A percentile compares a stretch with the other conserved stretches of the same genome.
These are phyloP conservation scores for Epichloe glyceriae DNA, from an alignment of 2,329 filamentous ascomycete species.

Conservation along the genomic window DNA sequence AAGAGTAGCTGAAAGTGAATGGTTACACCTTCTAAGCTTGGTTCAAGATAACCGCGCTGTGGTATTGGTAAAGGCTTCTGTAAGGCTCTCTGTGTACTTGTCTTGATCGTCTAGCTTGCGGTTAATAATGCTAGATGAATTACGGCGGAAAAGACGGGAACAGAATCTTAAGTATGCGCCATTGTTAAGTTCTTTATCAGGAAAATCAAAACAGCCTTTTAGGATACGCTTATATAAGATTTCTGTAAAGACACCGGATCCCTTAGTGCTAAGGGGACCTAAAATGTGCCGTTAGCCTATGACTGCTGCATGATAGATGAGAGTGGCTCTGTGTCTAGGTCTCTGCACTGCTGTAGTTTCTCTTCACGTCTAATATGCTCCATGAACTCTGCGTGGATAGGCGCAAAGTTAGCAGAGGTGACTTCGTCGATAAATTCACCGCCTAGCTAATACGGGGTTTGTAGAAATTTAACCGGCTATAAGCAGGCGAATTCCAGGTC, in stretches of 20 bases:
- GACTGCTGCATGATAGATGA: background rate
- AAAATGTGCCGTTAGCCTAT: background rate
- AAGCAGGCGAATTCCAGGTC: constrained; percentile 21
- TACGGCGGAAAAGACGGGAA: background rate
- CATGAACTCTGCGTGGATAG: background rate
- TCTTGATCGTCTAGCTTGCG: background rate
- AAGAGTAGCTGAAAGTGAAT: background rate
- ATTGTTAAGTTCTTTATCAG: background rate
- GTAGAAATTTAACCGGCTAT: constrained; percentile 14
- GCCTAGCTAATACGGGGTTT: constrained; percentile 16
- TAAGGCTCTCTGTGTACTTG: background rate
- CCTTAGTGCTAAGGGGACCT: background rate
- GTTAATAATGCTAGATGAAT: background rate
- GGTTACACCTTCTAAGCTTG: background rate
- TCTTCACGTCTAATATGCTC: background rate
- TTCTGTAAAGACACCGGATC: background rate
- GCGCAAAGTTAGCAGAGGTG: background rate
- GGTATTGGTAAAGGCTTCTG: background rate
- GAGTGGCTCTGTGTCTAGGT: background rate
- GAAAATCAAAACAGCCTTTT: background rate
- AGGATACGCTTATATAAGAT: background rate
- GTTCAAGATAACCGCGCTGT: too few relatives aligned
- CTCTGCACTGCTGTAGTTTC: background rate
- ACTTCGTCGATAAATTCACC: constrained; percentile 12
- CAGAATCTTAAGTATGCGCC: background rate